Conservation (phyloP, 1,284 basidiomycete species). For the Rhodotorula sp. region DNA sequence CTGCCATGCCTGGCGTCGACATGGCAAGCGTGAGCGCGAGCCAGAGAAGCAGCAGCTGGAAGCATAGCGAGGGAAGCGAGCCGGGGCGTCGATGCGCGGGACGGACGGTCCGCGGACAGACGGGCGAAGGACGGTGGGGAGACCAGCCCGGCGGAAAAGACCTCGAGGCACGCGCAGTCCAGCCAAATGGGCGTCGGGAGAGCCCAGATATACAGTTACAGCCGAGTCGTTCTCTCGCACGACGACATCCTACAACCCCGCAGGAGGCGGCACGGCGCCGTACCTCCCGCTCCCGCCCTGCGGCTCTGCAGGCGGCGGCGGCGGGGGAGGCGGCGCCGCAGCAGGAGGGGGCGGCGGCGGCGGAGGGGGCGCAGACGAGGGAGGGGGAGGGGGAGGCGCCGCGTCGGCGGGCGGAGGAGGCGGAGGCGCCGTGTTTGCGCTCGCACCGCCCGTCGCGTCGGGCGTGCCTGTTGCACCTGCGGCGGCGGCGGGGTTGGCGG, state of each 20-base stretch:
- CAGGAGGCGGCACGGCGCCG: slow-evolving; percentile 26
- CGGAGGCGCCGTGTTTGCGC: neutral
- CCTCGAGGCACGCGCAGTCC: no score
- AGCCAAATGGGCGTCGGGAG: neutral
- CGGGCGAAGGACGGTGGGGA: no score
- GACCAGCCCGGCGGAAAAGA: no score
- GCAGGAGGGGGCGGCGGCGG: neutral
- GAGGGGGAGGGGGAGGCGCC: slow-evolving; percentile 7
- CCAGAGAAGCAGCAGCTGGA: no score
- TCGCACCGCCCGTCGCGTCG: neutral
- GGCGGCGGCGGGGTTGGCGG: slow-evolving; percentile 11
- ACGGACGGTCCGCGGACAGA: no score
- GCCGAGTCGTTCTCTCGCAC: neutral
- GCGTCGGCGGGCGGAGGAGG: neutral
- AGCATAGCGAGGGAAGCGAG: no score
- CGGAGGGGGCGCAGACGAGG: slow-evolving; percentile 3
- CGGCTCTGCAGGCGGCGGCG: slow-evolving; percentile 8
- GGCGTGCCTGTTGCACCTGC: neutral
- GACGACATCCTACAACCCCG: slow-evolving; percentile 8
- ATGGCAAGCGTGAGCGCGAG: no score
- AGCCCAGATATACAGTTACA: neutral
- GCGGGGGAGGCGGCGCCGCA: slow-evolving; percentile 8
- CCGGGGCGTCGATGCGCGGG: no score
- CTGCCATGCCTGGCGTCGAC: no score
- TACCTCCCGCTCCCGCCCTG: slow-evolving; percentile 16